These are phyloP conservation scores for Eucalyptus guilfoylei DNA, from an alignment of 345 rosid species.

Conservation along the genomic window DNA sequence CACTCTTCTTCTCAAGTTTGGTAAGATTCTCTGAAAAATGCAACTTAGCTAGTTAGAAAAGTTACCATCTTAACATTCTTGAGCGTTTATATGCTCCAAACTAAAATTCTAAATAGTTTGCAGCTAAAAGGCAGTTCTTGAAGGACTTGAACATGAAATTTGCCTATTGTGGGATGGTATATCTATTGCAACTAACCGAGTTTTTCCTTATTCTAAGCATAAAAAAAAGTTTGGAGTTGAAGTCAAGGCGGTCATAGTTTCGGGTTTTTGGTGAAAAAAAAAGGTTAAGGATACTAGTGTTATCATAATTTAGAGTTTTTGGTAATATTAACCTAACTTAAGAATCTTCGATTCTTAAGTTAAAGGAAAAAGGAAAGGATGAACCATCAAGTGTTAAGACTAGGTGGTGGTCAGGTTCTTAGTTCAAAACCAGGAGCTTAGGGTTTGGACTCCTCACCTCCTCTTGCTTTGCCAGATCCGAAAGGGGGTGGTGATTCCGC, in stretches of 20 bases:
- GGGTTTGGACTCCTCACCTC: neutral
- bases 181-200: no score
- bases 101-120: no score
- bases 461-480: neutral
- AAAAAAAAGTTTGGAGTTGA: neutral
- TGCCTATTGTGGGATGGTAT: no score
- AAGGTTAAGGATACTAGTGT: neutral
- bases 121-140: no score
- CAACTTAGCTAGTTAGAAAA: no score
- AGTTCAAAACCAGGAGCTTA: rapidly evolving
- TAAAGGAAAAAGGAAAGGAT: neutral
- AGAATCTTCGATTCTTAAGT: no score
- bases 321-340: neutral
- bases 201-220: no score
- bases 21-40: no score
- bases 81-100: no score
- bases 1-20: no score
- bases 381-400: neutral
- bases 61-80: no score
- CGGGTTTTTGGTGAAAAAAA: neutral
- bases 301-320: neutral
- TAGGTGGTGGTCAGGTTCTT: neutral
- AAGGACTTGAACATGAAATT: no score
- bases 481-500: neutral
- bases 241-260: neutral